phyloP scores from a whole-genome alignment of 2,329 filamentous ascomycete species.

The Rugonectria rugulosa region DNA sequence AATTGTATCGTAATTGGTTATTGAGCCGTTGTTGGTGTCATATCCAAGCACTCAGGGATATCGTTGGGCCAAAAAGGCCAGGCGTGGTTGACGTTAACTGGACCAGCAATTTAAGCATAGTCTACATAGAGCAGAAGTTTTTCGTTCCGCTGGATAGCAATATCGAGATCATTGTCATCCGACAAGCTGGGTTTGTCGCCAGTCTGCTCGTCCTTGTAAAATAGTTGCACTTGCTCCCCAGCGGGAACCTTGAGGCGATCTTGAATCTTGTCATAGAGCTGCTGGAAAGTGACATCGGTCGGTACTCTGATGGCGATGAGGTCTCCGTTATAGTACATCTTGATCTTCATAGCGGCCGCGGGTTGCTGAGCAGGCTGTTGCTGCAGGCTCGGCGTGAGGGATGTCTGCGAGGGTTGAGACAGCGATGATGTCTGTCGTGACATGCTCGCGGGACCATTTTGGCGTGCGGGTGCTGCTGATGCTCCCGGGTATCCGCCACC shows the following conservation, averaged over 20 bases:
- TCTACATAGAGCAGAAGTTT: slow-evolving; percentile 84
- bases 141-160: slow-evolving; percentile 82
- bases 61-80: slow-evolving; percentile 30
- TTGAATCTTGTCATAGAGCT: slow-evolving; percentile 83
- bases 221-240: slow-evolving; percentile 77
- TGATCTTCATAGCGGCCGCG: slow-evolving; percentile 80
- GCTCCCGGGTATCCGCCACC: slow-evolving; percentile 62
- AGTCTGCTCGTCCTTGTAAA: slow-evolving; percentile 85
- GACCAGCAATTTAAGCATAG: slow-evolving; percentile 47
- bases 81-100: slow-evolving; percentile 28
- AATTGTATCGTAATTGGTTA: slow-evolving; percentile 13
- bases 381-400: slow-evolving; percentile 56
- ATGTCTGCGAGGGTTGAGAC: slow-evolving; percentile 55
- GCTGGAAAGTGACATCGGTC: slow-evolving; percentile 76
- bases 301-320: slow-evolving; percentile 91
- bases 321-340: slow-evolving; percentile 92
- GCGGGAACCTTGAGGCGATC: slow-evolving; percentile 80
- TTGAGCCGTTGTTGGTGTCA: slow-evolving; percentile 10
- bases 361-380: slow-evolving; percentile 43
- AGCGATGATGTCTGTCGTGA: slow-evolving; percentile 36
- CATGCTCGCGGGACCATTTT: slow-evolving; percentile 41
- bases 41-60: slow-evolving; percentile 5
- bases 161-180: slow-evolving; percentile 81
- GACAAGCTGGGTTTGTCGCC: slow-evolving; percentile 77
- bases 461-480: slow-evolving; percentile 55